Base-by-base conservation (phyloP, 805 yeast genomes). In the Starmerella scarabaei region DNA sequence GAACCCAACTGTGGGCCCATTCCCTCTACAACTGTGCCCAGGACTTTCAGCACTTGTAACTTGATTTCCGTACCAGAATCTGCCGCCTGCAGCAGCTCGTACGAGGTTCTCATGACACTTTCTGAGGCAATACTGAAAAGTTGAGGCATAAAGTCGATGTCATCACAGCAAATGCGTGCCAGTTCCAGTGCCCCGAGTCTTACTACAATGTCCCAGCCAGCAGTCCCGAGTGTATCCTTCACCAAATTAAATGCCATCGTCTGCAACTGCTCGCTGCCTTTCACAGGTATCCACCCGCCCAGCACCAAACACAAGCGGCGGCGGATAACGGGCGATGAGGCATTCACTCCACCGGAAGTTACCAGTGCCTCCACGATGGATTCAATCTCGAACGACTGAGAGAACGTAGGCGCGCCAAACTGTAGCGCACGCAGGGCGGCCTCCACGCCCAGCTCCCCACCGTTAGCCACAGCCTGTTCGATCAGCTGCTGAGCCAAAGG, bases 371-470 rank as follows among this genome's bases (percentile, higher is more conserved):
- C 66, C 54, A 82, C 81, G 53, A 85, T 81, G 50, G 81, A 74
- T 28, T 81, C 77, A 11, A 47, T 32, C 14, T 40, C 32, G 28
- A 45, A 37, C 37, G 64, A 63, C 24, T 75, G 76, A 33, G 72
- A 65, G 17, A 88, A 73, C 0, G 81, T 75, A 42, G 64, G 65
- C 0, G 88, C 68, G 40, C 88, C 76, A 21, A 82, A 64, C 58
- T 85, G 93, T 50, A 91, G 80, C n/a, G 84, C 80, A 21, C 85
- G 72, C 44, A 84, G 67, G 0, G 80, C 75, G 0, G 94, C 71
- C 59, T 88, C 98, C 46, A 76, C 79, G n/a, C 68, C 62, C 33
- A 84, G 62, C 9, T 80, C 66, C 40, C 76, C 76, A 15, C 63
- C 65, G 3, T 66, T 64, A 1, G 37, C 38, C 12, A 60, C 53